A percentile compares a stretch with the other conserved stretches of the same genome.
These are phyloP conservation scores for Cairneyella variabilis DNA, from an alignment of 495 filamentous ascomycete species.

Conservation along the genomic window DNA sequence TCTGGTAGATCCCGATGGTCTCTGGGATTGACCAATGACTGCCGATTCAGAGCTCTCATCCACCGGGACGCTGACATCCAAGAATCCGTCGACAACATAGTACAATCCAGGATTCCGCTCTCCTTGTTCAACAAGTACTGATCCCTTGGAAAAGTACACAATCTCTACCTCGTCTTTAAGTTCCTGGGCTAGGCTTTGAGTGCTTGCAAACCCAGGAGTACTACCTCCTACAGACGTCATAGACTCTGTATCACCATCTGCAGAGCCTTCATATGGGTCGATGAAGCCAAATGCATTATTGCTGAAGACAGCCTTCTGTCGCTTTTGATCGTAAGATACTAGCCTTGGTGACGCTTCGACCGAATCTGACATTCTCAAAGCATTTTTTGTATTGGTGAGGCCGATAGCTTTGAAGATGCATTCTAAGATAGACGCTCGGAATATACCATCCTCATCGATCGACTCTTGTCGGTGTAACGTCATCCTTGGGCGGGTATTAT, in stretches of 20 bases:
- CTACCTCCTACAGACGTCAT: slow-evolving; percentile 59
- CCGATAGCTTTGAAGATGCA: slow-evolving; percentile 96
- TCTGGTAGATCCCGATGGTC: slow-evolving; percentile 22
- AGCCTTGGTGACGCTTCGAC: slow-evolving; percentile 81
- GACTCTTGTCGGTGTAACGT: slow-evolving; percentile 64
- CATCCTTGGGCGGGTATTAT: slow-evolving; percentile 45
- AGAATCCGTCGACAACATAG: slow-evolving; percentile 95
- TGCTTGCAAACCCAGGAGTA: slow-evolving; percentile 34
- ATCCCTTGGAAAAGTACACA: slow-evolving; percentile 92
- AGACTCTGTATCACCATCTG: slow-evolving; percentile 84
- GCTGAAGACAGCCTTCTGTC: slow-evolving; percentile 76
- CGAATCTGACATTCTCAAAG: slow-evolving; percentile 63
- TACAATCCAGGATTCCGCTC: slow-evolving; percentile 94
- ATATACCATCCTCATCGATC: slow-evolving; percentile 79
- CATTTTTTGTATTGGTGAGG: slow-evolving; percentile 62
- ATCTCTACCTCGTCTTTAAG: slow-evolving; percentile 93
- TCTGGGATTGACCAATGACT: slow-evolving; percentile 25
- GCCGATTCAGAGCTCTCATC: slow-evolving; percentile 30
- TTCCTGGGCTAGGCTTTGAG: slow-evolving; percentile 59
- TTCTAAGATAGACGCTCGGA: slow-evolving; percentile 85
- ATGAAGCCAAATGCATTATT: slow-evolving; percentile 91
- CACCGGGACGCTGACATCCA: slow-evolving; percentile 78
- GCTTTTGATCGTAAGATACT: slow-evolving; percentile 77
- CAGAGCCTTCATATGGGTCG: slow-evolving; percentile 78
- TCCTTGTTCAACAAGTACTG: slow-evolving; percentile 94